Evolutionary conservation across 2,329 filamentous ascomycete genomes (phyloP), one percentile per base, ranked within the genome.

Genomic region (Cordyceps fumosorosea): DNA sequence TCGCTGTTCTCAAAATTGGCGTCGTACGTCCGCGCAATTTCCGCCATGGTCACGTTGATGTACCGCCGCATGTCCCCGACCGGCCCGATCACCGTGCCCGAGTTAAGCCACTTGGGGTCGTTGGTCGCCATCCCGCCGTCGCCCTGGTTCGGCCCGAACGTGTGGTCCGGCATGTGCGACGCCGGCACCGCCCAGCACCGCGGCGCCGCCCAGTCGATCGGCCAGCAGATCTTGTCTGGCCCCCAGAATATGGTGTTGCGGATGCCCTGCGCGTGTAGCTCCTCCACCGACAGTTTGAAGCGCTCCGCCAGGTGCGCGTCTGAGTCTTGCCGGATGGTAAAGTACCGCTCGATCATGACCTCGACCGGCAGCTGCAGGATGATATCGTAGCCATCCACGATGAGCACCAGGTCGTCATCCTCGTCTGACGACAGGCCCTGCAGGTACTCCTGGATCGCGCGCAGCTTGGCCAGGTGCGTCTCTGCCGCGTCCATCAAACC

Each of bases 281-380:
- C 70, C 57, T 71, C 63, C 20, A 71, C 66, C 24, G 67, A 69
- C 56, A 74, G 68, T 2, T 81, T 81, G 65, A 85, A 84, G 45
- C 76, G 78, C 56, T 76, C 71, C 42, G 75, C 73, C 48, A 88
- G 72, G 29, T 80, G 77, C 37, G 73, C 70, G 65, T 89, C 84
- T 32, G 80, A 81, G 56, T 78, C 77, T n/a, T 77, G 74, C 20
- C 82, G 70, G 18, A 84, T 73, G 16, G 77, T 74, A 65, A 85
- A 82, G 70, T 89, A 90, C 50, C 87, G 80, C 65, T 81, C 75
- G 29, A 90, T 80, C 65, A 89, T 74, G 22, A 89, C 77, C 48
- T 87, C 81, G 3, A 84, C 81, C 0, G 86, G 85, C 2, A 89
- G 75, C 70, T 90, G 87, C 63, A 89, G 84, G 74, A 85, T 84